Conservation (phyloP, 495 filamentous ascomycete genomes). For the Trichoderma virens region DNA sequence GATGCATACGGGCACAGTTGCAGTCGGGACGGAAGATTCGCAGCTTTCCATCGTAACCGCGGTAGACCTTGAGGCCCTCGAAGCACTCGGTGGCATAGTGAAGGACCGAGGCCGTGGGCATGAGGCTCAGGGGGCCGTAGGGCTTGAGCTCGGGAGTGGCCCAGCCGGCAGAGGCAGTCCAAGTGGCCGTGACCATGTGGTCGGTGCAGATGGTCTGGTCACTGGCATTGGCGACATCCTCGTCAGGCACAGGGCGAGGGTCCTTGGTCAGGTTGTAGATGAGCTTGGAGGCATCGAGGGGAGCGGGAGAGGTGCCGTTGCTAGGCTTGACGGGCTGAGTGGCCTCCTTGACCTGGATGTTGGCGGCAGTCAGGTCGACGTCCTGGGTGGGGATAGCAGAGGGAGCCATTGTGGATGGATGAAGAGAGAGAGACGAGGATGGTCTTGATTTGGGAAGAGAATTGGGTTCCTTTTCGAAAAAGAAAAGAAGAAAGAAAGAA, state of each 20-base stretch:
- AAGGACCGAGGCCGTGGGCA: constrained; percentile 76
- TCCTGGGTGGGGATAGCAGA: constrained; percentile 25
- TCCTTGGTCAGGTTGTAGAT: constrained; percentile 57
- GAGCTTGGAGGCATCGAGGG: constrained; percentile 67
- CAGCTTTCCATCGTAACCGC: constrained; percentile 71
- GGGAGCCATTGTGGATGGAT: constrained; percentile 24
- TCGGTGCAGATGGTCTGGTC: constrained; percentile 64
- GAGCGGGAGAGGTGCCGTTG: constrained; percentile 16
- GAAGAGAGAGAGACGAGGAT: neutral
- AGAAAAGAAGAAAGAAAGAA: neutral
- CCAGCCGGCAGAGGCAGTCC: constrained; percentile 67
- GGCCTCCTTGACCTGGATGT: constrained; percentile 32
- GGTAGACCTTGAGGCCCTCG: constrained; percentile 83
- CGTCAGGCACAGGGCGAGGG: constrained; percentile 60
- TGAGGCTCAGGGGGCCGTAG: constrained; percentile 70
- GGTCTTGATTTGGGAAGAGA: neutral
- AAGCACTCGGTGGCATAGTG: constrained; percentile 94
- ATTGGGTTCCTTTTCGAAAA: too few relatives aligned
- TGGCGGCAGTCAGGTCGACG: constrained; percentile 34
- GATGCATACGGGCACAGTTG: constrained; percentile 69
- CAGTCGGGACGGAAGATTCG: constrained; percentile 77
- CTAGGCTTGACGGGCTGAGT: constrained; percentile 21
- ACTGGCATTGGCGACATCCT: constrained; percentile 37
- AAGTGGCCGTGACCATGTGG: constrained; percentile 77
- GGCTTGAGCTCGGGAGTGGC: constrained; percentile 67